Conservation (phyloP, 2,329 filamentous ascomycete genomes). For the Xylaria sp. region DNA sequence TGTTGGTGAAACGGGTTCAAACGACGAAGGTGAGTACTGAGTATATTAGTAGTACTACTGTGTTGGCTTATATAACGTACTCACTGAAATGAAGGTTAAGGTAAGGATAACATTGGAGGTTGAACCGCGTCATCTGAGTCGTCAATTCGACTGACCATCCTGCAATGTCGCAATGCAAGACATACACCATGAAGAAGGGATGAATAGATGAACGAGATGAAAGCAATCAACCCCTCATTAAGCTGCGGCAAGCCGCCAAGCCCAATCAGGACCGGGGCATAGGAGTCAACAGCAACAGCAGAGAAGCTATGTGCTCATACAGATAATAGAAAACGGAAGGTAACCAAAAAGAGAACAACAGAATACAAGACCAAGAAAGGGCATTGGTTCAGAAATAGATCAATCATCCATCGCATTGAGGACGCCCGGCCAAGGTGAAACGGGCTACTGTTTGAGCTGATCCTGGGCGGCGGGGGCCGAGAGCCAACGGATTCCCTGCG, state of each 20-base stretch:
- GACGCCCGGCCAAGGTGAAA: conserved; percentile 24
- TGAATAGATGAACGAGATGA: background rate
- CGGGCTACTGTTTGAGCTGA: conserved; percentile 25
- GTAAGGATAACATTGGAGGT: background rate
- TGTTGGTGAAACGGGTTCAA: background rate
- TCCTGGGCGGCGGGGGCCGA: conserved; percentile 23
- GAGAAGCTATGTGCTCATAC: background rate
- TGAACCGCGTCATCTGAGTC: background rate
- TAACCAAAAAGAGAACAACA: background rate
- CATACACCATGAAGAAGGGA: background rate
- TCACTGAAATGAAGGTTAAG: too few species aligned
- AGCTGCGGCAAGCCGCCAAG: background rate
- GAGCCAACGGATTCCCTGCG: conserved; percentile 14
- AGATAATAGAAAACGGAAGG: background rate
- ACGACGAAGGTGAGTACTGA: too few species aligned
- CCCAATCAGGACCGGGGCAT: background rate
- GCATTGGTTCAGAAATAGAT: conserved; percentile 29
- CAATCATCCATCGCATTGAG: conserved; percentile 22
- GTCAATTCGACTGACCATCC: background rate
- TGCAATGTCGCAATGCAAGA: background rate
- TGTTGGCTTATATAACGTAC: too few species aligned
- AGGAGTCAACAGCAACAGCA: background rate
- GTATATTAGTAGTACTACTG: too few species aligned
- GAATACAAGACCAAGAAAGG: background rate
- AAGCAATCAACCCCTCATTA: conserved; percentile 5